phyloP scores from a whole-genome alignment of 306 rosid genomes.

The Dalbergia cochinchinensis region DNA sequence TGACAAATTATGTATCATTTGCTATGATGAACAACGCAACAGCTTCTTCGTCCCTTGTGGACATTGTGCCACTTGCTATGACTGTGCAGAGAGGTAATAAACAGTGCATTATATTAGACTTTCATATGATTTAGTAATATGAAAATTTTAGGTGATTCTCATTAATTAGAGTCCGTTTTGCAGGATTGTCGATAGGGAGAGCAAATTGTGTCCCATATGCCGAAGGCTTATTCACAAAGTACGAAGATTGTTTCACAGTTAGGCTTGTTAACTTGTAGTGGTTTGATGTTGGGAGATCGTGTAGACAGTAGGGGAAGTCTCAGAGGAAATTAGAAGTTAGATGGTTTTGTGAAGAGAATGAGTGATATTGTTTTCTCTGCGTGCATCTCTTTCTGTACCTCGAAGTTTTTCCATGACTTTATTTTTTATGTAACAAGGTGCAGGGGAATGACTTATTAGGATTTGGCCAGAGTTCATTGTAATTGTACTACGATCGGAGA shows the following conservation, averaged over 20 bases:
- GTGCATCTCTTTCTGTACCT: no score
- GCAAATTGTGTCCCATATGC: conserved; percentile 75
- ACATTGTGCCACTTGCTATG: conserved; percentile 79
- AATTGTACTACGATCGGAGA: background rate
- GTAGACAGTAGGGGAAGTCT: conserved; percentile 31
- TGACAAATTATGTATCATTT: conserved; percentile 69
- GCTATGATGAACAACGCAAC: conserved; percentile 77
- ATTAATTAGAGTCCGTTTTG: conserved; percentile 34
- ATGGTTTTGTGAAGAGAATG: conserved; percentile 6
- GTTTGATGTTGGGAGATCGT: conserved; percentile 16
- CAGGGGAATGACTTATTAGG: conserved; percentile 15
- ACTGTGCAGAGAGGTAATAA: conserved; percentile 74
- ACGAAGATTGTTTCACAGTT: conserved; percentile 59
- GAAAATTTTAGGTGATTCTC: background rate
- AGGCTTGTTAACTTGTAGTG: conserved; percentile 31
- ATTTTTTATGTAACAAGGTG: conserved; percentile 37
- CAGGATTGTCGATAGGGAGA: conserved; percentile 75
- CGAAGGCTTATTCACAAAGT: conserved; percentile 73
- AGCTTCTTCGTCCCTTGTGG: conserved; percentile 86
- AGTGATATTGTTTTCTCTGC: background rate
- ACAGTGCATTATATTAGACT: background rate
- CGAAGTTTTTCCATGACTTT: no score
- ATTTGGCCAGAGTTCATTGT: conserved; percentile 23
- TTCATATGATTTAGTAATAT: background rate
- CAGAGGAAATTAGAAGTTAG: conserved; percentile 31